Conservation (phyloP, 2,329 filamentous ascomycete genomes). For the Calonectria multiphialidica region DNA sequence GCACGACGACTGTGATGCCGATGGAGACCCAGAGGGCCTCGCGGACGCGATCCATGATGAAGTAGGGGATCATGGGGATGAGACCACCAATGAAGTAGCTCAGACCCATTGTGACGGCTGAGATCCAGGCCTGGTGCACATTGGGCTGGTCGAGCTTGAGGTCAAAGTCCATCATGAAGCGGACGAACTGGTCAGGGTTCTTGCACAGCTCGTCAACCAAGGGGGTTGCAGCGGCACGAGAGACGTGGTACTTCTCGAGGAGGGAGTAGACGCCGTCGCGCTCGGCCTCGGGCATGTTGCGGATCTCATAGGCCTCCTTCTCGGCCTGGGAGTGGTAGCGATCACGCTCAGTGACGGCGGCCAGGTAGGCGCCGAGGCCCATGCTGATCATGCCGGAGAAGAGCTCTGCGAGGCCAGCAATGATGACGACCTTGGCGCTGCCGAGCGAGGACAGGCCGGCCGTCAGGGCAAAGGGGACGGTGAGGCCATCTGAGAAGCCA, state of each 20-base stretch:
- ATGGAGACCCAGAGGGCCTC: slow-evolving; percentile 71
- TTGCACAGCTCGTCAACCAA: slow-evolving; percentile 63
- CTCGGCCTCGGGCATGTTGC: slow-evolving; percentile 57
- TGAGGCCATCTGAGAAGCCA: slow-evolving; percentile 82
- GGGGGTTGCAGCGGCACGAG: slow-evolving; percentile 53
- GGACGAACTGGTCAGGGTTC: slow-evolving; percentile 62
- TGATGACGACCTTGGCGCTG: slow-evolving; percentile 75
- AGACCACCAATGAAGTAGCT: slow-evolving; percentile 79
- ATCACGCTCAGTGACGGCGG: slow-evolving; percentile 68
- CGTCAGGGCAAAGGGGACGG: slow-evolving; percentile 83
- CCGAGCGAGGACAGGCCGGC: slow-evolving; percentile 77
- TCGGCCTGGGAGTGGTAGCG: slow-evolving; percentile 63
- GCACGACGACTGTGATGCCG: slow-evolving; percentile 68
- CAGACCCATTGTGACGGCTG: slow-evolving; percentile 74
- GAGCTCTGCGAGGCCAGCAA: slow-evolving; percentile 80
- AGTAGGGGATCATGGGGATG: slow-evolving; percentile 79
- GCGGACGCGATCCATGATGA: slow-evolving; percentile 62
- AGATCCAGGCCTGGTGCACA: slow-evolving; percentile 61
- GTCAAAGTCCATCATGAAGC: slow-evolving; percentile 72
- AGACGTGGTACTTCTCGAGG: slow-evolving; percentile 63
- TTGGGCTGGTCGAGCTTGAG: slow-evolving; percentile 60
- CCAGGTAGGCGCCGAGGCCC: slow-evolving; percentile 81
- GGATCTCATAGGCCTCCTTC: slow-evolving; percentile 58
- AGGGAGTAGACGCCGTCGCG: slow-evolving; percentile 63
- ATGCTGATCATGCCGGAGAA: slow-evolving; percentile 83